Conservation (phyloP, 148 eudicot species). For the Cornus florida region DNA sequence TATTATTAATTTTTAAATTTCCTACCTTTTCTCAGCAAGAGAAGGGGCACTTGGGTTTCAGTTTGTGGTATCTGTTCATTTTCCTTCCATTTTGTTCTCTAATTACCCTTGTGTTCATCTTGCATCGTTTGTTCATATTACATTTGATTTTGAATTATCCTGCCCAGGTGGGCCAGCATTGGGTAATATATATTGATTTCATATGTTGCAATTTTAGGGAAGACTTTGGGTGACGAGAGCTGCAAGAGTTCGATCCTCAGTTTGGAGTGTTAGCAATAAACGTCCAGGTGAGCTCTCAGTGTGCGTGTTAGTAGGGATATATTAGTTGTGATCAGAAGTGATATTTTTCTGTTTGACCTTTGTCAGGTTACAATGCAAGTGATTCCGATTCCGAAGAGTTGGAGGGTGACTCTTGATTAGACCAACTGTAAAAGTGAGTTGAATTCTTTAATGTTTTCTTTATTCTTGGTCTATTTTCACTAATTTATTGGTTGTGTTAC, state of each 20-base stretch:
- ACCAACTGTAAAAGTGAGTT: conserved; percentile 20
- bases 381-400: conserved; percentile 85
- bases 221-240: conserved; percentile 71
- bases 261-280: conserved; percentile 80
- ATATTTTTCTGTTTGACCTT: conserved; percentile 5
- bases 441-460: neutral
- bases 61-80: neutral
- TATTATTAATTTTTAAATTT: too few species aligned
- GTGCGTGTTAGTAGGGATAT: neutral
- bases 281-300: conserved; percentile 66
- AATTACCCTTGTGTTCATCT: too few species aligned
- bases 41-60: neutral
- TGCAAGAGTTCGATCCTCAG: conserved; percentile 76
- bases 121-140: neutral
- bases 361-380: conserved; percentile 84
- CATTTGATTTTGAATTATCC: neutral
- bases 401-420: conserved; percentile 35
- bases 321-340: neutral
- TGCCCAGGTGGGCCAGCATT: too few species aligned
- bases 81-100: neutral
- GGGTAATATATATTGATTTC: neutral
- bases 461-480: neutral
- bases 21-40: too few species aligned
- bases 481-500: neutral
- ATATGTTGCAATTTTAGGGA: conserved; percentile 42